Base-by-base conservation (phyloP, 805 yeast genomes). In the Hanseniaspora clermontiae region DNA sequence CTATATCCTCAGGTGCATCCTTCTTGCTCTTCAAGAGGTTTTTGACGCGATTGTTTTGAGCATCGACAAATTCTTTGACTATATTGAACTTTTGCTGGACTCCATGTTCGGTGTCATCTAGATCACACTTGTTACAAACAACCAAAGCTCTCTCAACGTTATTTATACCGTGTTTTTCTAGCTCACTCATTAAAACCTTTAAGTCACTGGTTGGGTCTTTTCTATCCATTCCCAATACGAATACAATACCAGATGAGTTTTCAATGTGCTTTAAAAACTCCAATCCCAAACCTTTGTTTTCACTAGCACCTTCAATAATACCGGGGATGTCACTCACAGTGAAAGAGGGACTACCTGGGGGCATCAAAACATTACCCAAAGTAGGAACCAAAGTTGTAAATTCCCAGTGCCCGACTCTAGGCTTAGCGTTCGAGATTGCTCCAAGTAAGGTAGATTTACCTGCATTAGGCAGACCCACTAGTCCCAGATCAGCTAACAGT, bases 251-350 rank as follows among this genome's bases (percentile, higher is more conserved):
- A 15, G 84, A 84, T 5, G 96, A 85, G 60, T 98, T 77, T 68
- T 93, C 97, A 49, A 93, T 81, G 67, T 93, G 98, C 56, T 96
- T 77, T 60, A 93, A 71, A 68, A 93, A 93, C 60, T 89, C 96
- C 50, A 88, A 74, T 0, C 98, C 98, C 86, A 93, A 83, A 1
- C 98, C 98, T 66, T 78, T 83, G 65, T 90, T 86, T 49, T 80
- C 72, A 8, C 81, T 77, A 0, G 98, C 97, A 7, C 95, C 97
- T 67, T 82, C 77, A 59, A 93, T 85, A 47, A 93, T 84, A 7
- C 98, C 98, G 0, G 98, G 98, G 58, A 93, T 93, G 71, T 93
- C 98, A 1, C 97, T 97, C 1, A 93, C 97, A 0, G 96, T 87
- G 66, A 91, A 90, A 3, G 73, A 68, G 4, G 78, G 79, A 58